These are phyloP conservation scores for Yarrowia sp. DNA, from an alignment of 805 yeast species.

Conservation along the genomic window DNA sequence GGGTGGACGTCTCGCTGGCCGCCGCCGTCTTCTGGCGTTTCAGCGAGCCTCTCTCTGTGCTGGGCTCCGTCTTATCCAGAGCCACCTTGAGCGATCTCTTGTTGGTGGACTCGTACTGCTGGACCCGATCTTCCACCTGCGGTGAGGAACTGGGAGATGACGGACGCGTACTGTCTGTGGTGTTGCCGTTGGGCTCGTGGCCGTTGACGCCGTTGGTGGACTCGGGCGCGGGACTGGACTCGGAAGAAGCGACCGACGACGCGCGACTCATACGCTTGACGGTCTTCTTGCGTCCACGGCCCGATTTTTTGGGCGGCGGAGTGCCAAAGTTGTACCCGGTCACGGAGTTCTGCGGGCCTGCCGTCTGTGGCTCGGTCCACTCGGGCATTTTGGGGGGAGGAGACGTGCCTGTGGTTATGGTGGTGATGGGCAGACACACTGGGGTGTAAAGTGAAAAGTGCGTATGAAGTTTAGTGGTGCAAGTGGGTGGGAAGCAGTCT, in stretches of 20 bases:
- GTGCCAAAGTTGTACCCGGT: conserved; percentile 78
- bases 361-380: conserved; percentile 66
- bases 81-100: conserved; percentile 30
- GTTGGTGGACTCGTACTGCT: conserved; percentile 21
- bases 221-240: conserved; percentile 27
- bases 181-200: conserved; percentile 30
- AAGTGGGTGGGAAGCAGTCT: background rate
- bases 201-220: conserved; percentile 16
- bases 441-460: conserved; percentile 26
- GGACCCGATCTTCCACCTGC: conserved; percentile 29
- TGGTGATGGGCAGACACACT: background rate
- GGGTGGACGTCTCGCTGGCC: background rate
- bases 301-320: conserved; percentile 59
- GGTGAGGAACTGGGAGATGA: conserved; percentile 27
- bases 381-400: conserved; percentile 28
- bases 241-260: conserved; percentile 33
- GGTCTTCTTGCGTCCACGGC: conserved; percentile 28
- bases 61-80: conserved; percentile 32
- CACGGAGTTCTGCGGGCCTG: conserved; percentile 62
- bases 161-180: conserved; percentile 36
- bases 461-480: conserved; percentile 21
- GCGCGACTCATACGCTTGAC: conserved; percentile 33
- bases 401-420: conserved; percentile 4
- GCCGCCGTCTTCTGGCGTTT: conserved; percentile 40
- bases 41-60: conserved; percentile 30